Percentiles rank a stretch among this genome's conserved stretches.
Conservation (phyloP, 2,329 filamentous ascomycete species). For the Fusarium longipes region DNA sequence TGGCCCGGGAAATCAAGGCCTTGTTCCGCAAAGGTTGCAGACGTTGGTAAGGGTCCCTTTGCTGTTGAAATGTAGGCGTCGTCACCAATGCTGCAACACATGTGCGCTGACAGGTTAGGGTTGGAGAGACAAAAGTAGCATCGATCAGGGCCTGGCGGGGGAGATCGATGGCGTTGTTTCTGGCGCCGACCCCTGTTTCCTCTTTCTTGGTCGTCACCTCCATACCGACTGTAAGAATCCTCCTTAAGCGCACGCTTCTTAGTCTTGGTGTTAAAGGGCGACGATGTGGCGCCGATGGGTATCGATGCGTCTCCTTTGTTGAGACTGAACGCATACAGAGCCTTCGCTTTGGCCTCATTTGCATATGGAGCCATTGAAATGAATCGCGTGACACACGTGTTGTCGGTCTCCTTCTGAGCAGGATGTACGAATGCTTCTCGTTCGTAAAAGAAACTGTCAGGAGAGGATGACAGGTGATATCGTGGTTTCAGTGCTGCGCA, state of each 20-base stretch:
- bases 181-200: slow-evolving; percentile 57
- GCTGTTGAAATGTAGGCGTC: slow-evolving; percentile 91
- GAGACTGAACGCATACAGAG: slow-evolving; percentile 81
- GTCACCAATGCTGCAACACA: slow-evolving; percentile 89
- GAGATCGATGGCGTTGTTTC: slow-evolving; percentile 61
- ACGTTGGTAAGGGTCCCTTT: slow-evolving; percentile 85
- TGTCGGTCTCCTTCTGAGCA: slow-evolving; percentile 57
- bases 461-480: slow-evolving; percentile 85
- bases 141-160: slow-evolving; percentile 76
- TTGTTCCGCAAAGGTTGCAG: slow-evolving; percentile 71
- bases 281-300: slow-evolving; percentile 78
- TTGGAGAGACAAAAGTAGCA: slow-evolving; percentile 98
- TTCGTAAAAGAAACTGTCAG: slow-evolving; percentile 79
- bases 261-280: slow-evolving; percentile 71
- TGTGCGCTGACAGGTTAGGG: slow-evolving; percentile 82
- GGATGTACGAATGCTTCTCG: slow-evolving; percentile 91
- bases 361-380: slow-evolving; percentile 86
- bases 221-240: slow-evolving; percentile 67
- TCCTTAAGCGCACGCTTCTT: slow-evolving; percentile 67
- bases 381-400: slow-evolving; percentile 81
- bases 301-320: slow-evolving; percentile 72
- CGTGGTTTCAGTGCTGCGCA: slow-evolving; percentile 84
- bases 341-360: slow-evolving; percentile 81
- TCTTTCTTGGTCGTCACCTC: slow-evolving; percentile 58
- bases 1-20: slow-evolving; percentile 83